These are phyloP conservation scores for Penicillium sp. DNA, from an alignment of 2,329 filamentous ascomycete genomes.

Conservation along the genomic window DNA sequence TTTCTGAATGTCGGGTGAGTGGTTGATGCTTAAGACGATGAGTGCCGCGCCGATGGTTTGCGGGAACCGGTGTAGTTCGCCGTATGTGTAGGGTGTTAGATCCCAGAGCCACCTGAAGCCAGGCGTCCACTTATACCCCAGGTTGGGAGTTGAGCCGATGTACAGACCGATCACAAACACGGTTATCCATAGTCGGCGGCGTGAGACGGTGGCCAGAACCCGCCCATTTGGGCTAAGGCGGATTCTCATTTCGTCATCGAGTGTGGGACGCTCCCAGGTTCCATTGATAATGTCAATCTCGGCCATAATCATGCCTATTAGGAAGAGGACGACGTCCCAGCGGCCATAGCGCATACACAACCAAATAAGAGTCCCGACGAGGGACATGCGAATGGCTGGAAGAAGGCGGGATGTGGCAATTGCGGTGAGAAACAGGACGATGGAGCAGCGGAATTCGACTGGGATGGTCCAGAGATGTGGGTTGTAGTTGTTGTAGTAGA, in stretches of 20 bases:
- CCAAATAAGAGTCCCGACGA: conserved; percentile 33
- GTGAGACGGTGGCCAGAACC: conserved; percentile 20
- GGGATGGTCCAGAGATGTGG: conserved; percentile 47
- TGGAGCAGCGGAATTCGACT: conserved; percentile 43
- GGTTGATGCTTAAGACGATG: conserved; percentile 42
- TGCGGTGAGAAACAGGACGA: conserved; percentile 41
- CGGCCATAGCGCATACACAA: conserved; percentile 42
- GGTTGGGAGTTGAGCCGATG: conserved; percentile 41
- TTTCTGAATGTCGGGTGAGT: conserved; percentile 38
- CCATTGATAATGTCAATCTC: conserved; percentile 41
- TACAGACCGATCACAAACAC: conserved; percentile 41
- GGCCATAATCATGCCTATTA: conserved; percentile 42
- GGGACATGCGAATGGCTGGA: conserved; percentile 30
- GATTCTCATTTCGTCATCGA: conserved; percentile 19
- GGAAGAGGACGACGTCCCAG: conserved; percentile 43
- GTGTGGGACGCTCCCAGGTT: conserved; percentile 29
- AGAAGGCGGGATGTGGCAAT: conserved; percentile 38
- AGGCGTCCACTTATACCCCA: conserved; percentile 38
- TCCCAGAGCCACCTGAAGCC: conserved; percentile 39
- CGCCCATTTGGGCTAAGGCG: conserved; percentile 14
- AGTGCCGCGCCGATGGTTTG: conserved; percentile 41
- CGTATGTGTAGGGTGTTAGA: conserved; percentile 39
- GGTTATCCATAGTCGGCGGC: conserved; percentile 33
- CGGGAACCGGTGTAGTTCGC: conserved; percentile 43
- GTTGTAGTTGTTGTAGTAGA: conserved; percentile 44